A percentile compares a stretch with the other conserved stretches of the same genome.
These are phyloP conservation scores for Candida nanaspora DNA, from an alignment of 805 yeast species.

Conservation along the genomic window DNA sequence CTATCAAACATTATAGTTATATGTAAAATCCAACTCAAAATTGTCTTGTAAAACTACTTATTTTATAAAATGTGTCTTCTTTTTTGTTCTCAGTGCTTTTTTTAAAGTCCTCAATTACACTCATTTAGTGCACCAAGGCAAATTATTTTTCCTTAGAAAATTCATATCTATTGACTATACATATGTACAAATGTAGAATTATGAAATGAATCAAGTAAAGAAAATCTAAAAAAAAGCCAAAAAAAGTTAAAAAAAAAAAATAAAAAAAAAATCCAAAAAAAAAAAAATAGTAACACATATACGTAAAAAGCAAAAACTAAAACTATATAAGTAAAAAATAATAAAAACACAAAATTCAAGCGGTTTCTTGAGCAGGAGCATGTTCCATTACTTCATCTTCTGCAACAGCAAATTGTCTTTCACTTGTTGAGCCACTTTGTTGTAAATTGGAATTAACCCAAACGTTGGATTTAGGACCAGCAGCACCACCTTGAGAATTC, in stretches of 20 bases:
- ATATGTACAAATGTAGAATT: neutral
- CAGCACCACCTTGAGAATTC: conserved; percentile 7
- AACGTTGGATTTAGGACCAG: conserved; percentile 21
- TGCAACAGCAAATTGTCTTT: conserved; percentile 71
- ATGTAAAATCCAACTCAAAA: neutral
- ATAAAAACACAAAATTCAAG: neutral
- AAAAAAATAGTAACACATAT: neutral
- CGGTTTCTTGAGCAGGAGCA: conserved; percentile 42
- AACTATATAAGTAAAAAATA: conserved; percentile 1
- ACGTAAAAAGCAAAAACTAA: conserved; percentile 1
- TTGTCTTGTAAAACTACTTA: too few species aligned
- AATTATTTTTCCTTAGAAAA: neutral
- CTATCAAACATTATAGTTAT: neutral
- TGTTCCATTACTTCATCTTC: conserved; percentile 68
- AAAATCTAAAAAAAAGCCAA: neutral
- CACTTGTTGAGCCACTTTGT: conserved; percentile 34
- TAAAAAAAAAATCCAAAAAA: conserved; percentile 1
- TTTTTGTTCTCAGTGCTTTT: too few species aligned
- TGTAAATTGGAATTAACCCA: conserved; percentile 20
- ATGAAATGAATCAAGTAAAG: neutral
- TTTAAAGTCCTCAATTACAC: too few species aligned
- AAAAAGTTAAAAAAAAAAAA: neutral
- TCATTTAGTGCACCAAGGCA: too few species aligned
- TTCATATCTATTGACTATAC: neutral
- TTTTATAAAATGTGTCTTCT: too few species aligned